Conservation (phyloP, 2,329 filamentous ascomycete species). For the Dichotomopilus funicola region DNA sequence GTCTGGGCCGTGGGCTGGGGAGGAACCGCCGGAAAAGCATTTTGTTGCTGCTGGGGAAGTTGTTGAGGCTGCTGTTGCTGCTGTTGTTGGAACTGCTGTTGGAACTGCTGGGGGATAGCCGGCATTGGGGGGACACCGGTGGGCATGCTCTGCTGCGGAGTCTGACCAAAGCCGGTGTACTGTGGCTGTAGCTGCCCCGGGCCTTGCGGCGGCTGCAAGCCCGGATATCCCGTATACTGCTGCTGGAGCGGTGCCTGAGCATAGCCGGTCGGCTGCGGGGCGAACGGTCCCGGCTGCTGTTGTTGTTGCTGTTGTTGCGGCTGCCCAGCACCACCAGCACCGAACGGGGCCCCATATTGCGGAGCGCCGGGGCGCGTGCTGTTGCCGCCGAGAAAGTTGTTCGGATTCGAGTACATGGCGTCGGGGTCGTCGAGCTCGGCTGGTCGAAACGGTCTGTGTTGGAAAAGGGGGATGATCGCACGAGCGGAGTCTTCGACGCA, state of each 20-base stretch:
- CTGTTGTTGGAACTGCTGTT: conserved; percentile 53
- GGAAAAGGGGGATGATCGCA: conserved; percentile 5
- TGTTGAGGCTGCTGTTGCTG: conserved; percentile 42
- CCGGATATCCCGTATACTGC: conserved; percentile 56
- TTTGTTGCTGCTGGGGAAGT: conserved; percentile 42
- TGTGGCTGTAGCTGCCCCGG: conserved; percentile 54
- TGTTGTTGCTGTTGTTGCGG: conserved; percentile 45
- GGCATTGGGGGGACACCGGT: conserved; percentile 55
- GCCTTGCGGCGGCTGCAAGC: conserved; percentile 35
- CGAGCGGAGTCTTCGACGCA: neutral
- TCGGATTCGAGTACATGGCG: conserved; percentile 83
- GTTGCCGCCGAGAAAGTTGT: conserved; percentile 76
- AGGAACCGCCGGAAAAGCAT: conserved; percentile 47
- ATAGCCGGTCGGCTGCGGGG: conserved; percentile 55
- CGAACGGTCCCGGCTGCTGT: conserved; percentile 51
- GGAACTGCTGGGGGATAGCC: conserved; percentile 53
- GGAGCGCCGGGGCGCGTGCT: conserved; percentile 64
- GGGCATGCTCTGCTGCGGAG: conserved; percentile 54
- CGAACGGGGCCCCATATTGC: conserved; percentile 50
- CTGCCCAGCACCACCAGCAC: conserved; percentile 38
- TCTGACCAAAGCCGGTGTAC: conserved; percentile 55
- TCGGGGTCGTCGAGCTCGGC: conserved; percentile 5
- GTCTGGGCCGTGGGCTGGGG: conserved; percentile 40
- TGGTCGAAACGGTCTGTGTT: neutral
- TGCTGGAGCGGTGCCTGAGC: conserved; percentile 49